Evolutionary conservation across 108 stramenopile species (phyloP).

Genomic region (Conticribra guillardii): DNA sequence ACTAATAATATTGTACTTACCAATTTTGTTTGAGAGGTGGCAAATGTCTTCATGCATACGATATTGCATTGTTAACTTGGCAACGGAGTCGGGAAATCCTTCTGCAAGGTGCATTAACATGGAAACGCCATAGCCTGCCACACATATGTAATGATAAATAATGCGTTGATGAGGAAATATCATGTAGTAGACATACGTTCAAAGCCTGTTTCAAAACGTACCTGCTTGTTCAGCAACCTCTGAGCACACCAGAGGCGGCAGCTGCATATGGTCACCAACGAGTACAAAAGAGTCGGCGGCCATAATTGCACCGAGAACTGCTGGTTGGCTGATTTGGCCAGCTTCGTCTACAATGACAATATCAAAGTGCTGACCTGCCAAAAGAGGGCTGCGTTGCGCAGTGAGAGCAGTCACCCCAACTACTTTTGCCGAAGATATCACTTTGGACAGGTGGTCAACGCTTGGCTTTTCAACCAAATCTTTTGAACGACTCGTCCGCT

Average conservation of each 20-base stretch:
- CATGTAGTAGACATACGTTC: background rate
- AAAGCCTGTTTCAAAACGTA: constrained; percentile 30
- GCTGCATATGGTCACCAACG: constrained; percentile 98
- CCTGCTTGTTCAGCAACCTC: constrained; percentile 83
- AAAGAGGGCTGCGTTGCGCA: constrained; percentile 73
- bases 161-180: too few species aligned
- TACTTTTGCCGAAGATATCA: constrained; percentile 68
- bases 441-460: constrained; percentile 49
- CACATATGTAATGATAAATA: too few species aligned
- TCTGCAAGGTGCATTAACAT: constrained; percentile 89
- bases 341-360: constrained; percentile 99
- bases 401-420: constrained; percentile 89
- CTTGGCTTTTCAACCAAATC: constrained; percentile 49
- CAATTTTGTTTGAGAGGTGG: constrained; percentile 82
- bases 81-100: constrained; percentile 79
- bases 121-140: constrained; percentile 87
- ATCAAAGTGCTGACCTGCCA: constrained; percentile 88
- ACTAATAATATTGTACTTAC: too few species aligned
- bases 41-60: constrained; percentile 95
- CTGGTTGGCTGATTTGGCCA: constrained; percentile 95
- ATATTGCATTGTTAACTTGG: constrained; percentile 92
- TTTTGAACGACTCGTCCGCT: constrained; percentile 7
- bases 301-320: constrained; percentile 86
- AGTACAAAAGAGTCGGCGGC: constrained; percentile 89
- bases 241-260: constrained; percentile 93